Evolutionary conservation across 148 eudicot genomes (phyloP), one percentile per base, ranked within the genome.

Genomic region (Simmondsia chinensis): DNA sequence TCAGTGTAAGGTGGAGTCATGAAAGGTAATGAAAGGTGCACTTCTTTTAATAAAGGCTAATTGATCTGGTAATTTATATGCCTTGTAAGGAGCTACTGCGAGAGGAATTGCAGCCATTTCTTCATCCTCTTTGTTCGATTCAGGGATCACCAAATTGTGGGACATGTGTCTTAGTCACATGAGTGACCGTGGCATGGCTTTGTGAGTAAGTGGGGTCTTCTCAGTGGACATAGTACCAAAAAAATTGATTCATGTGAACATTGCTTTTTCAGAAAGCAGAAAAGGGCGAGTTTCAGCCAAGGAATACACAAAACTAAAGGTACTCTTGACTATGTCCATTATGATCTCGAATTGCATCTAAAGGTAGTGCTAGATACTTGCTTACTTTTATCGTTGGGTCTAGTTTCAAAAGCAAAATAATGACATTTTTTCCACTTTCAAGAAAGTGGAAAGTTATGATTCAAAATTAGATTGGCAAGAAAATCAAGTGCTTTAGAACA

Each of bases 391-490:
- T n/a, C n/a, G n/a, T n/a, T n/a, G n/a, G n/a, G n/a, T n/a, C n/a
- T n/a, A n/a, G n/a, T n/a, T n/a, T n/a, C n/a, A n/a, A n/a, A n/a
- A n/a, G n/a, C n/a, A n/a, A n/a, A n/a, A n/a, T n/a, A n/a, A n/a
- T n/a, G n/a, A 56, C 0, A 34, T 17, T 11, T 41, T 50, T 33
- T 9, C 0, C n/a, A 45, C 36, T 3, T 42, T 22, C n/a, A 41
- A 21, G 11, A 5, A n/a, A 39, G 7, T 48, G 48, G 48, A 27
- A 22, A 10, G 6, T 14, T 12, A 7, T 36, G 22, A 31, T 50
- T 14, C 52, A 32, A 18, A 44, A 34, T 2, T 13, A 43, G 18
- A 62, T 33, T 4, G 43, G 47, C 25, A 53, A 62, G 30, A 55
- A 55, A 2, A 10, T 62, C 4, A 60, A 47, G 14, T 39, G 38